Base-by-base conservation (phyloP, 2,329 filamentous ascomycete genomes). In the Annulohypoxylon truncatum region DNA sequence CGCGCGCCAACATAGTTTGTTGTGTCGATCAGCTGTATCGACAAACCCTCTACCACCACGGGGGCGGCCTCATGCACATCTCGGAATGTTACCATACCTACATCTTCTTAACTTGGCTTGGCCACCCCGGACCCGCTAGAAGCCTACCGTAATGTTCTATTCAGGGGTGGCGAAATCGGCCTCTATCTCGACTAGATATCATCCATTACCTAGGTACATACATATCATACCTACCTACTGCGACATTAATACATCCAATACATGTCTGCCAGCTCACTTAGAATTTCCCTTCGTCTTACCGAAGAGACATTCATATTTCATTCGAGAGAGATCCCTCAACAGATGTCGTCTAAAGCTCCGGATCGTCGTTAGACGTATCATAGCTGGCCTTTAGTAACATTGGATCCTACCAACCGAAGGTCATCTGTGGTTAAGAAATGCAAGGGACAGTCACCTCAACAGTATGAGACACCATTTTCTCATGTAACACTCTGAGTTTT, bases 81-180 rank as follows among this genome's bases (percentile, higher is more conserved):
- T 71, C 68, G 70, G 68, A 70, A 66, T 71, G 64, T 48, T 48
- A 67, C 66, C 66, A 58, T 71, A 66, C 66, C 55, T 71, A 66
- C 66, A 68, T 70, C 60, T 66, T 63, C 53, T 71, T 53, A 53
- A 67, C 61, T 64, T 53, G 29, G 61, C 59, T 66, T 66, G 63
- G 62, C 64, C 54, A 52, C 63, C 66, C 58, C 54, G 31, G 61
- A 56, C 55, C 62, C 60, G 48, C 60, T 44, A 48, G 55, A 48
- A 59, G 56, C 47, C 54, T 59, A 61, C 28, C 26, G 29, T 51
- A 50, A 50, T 61, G 38, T 55, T 59, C 24, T 46, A 64, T 63
- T 57, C 66, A 67, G 55, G 64, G 65, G 67, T 64, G 67, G 64
- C 67, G 67, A 69, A 47, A 64, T 70, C 67, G 67, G 67, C 63